These are phyloP conservation scores for Limonium bicolor DNA, from an alignment of 148 eudicot species.

Conservation along the genomic window DNA sequence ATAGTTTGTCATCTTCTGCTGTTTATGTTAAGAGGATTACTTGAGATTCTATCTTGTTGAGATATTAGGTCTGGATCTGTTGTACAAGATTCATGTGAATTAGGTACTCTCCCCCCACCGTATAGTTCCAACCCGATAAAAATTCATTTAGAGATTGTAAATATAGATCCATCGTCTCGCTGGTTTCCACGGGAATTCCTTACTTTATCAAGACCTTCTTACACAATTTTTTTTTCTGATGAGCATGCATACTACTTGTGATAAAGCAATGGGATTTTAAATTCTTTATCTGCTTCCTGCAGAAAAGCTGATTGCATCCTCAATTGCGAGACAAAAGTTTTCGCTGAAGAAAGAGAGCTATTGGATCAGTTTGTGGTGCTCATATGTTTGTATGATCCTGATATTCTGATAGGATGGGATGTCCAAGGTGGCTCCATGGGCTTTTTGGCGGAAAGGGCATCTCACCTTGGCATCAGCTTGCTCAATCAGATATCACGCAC, in stretches of 20 bases:
- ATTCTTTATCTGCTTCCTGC: constrained; percentile 4
- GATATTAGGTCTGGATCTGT: too few species aligned
- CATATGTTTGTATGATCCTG: constrained; percentile 46
- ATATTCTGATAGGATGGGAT: constrained; percentile 91
- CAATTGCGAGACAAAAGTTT: constrained; percentile 30
- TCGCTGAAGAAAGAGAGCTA: constrained; percentile 47
- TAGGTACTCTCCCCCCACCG: too few species aligned
- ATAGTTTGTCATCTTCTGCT: too few species aligned
- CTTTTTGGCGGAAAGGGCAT: constrained; percentile 85
- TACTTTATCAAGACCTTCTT: too few species aligned
- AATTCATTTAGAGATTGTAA: too few species aligned
- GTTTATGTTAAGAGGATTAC: too few species aligned
- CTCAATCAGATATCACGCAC: constrained; percentile 71
- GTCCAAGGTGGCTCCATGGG: constrained; percentile 88
- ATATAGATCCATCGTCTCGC: too few species aligned
- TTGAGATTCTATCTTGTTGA: too few species aligned
- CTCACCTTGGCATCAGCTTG: constrained; percentile 52
- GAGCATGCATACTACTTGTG: constrained; percentile 12
- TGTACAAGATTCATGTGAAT: too few species aligned
- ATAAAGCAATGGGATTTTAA: constrained; percentile 34
- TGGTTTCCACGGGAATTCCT: too few species aligned
- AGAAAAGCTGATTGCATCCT: constrained; percentile 54
- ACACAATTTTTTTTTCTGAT: constrained; percentile 9
- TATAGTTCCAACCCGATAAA: too few species aligned
- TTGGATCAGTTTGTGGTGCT: constrained; percentile 40